Evolutionary conservation across 768 basidiomycete genomes (phyloP).

Genomic region (Steccherinum ochraceum): DNA sequence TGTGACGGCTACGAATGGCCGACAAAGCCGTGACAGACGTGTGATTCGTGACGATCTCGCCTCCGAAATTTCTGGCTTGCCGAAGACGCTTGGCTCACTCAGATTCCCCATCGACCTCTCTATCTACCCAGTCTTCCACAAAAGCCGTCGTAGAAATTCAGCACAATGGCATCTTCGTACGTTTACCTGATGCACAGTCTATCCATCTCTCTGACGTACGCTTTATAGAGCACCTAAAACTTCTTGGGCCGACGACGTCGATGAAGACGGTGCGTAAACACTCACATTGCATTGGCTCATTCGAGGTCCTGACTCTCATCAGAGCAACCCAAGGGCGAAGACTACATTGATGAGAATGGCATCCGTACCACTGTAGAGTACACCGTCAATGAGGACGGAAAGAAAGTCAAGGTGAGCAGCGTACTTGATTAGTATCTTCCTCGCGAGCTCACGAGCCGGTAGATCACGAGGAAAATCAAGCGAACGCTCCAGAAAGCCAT

Average conservation of each 20-base stretch:
- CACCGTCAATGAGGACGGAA: slow-evolving; percentile 83
- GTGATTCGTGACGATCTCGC: no score
- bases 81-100: no score
- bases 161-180: slow-evolving; percentile 12
- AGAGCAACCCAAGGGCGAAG: slow-evolving; percentile 53
- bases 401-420: slow-evolving; percentile 77
- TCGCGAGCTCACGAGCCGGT: slow-evolving; percentile 1
- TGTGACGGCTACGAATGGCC: no score
- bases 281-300: background rate
- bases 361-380: slow-evolving; percentile 82
- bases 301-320: background rate
- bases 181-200: background rate
- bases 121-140: no score
- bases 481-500: slow-evolving; percentile 83
- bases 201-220: background rate
- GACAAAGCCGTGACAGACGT: no score
- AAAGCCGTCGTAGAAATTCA: no score
- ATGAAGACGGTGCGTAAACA: slow-evolving; percentile 52
- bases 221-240: slow-evolving; percentile 43
- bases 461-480: slow-evolving; percentile 86
- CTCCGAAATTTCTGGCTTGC: no score
- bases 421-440: slow-evolving; percentile 11
- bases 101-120: no score
- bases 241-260: slow-evolving; percentile 86
- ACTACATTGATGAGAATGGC: slow-evolving; percentile 81